These are phyloP conservation scores for Pythium periplocum DNA, from an alignment of 352 stramenopile species.

Conservation along the genomic window DNA sequence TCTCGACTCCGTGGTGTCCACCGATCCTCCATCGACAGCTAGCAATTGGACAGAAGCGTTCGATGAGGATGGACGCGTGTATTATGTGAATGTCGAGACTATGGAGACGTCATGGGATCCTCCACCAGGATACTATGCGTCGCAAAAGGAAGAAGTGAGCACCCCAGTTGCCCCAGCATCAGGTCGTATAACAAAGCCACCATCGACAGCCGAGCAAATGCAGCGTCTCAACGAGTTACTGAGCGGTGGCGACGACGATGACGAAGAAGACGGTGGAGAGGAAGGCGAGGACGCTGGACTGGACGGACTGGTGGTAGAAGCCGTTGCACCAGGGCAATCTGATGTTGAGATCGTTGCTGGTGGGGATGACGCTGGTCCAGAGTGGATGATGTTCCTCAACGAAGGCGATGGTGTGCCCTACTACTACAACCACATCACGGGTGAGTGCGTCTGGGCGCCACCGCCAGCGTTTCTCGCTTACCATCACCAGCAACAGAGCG, in stretches of 20 bases:
- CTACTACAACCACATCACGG: slow-evolving; percentile 61
- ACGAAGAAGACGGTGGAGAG: slow-evolving; percentile 6
- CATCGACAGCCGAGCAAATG: slow-evolving; percentile 64
- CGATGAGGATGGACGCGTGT: slow-evolving; percentile 34
- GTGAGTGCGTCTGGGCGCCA: slow-evolving; percentile 61
- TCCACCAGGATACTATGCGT: slow-evolving; percentile 11
- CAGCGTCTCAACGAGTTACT: slow-evolving; percentile 45
- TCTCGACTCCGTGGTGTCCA: neutral
- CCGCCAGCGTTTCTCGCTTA: slow-evolving; percentile 45
- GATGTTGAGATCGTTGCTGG: neutral
- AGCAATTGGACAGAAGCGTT: slow-evolving; percentile 30
- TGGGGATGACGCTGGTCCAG: slow-evolving; percentile 2
- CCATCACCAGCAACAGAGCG: slow-evolving; percentile 20
- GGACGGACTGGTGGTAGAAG: too few species aligned
- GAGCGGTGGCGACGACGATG: slow-evolving; percentile 32
- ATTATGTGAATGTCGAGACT: slow-evolving; percentile 51
- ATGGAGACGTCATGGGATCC: slow-evolving; percentile 50
- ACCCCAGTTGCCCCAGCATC: neutral
- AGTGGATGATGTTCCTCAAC: slow-evolving; percentile 72
- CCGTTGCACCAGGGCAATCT: too few species aligned
- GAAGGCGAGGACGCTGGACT: too few species aligned
- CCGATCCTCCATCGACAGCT: slow-evolving; percentile 2
- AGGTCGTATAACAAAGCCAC: slow-evolving; percentile 7
- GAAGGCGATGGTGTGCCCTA: slow-evolving; percentile 58
- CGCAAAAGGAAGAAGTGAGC: neutral